Base-by-base conservation (phyloP, 495 filamentous ascomycete species). In the Cryomyces minteri region DNA sequence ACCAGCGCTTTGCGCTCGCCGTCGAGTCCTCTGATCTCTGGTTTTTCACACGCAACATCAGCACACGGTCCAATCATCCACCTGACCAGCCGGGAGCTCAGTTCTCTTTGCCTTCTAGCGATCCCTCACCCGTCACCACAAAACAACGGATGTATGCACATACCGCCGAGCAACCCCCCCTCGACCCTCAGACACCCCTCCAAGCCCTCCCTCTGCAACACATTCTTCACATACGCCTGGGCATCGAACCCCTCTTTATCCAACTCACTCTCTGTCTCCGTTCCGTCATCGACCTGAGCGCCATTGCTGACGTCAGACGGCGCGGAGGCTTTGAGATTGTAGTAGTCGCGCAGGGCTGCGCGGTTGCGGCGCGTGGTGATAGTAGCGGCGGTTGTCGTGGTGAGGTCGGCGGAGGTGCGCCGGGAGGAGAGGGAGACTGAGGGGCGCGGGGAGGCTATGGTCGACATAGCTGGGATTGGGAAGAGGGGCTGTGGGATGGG, bases 1-100 rank as follows among this genome's bases (percentile, higher is more conserved):
- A 98, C 90, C 37, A 98, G 67, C 25, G 90, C 87, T 62, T 98
- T 98, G 55, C 84, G 77, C 67, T 98, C 90, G 18, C 88, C 88
- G 56, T 96, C 90, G 12, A 96, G 69, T 2, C 82, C 83, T 25
- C 86, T 70, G 33, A 94, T 90, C 59, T 96, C 90, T 52, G 67
- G 62, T 25, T 25, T 25, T 25, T 2, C 18, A 25, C 2, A 25
- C 18, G 18, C 18, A 25, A 25, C 18, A 25, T 25, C 18, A 25
- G 18, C 18, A 25, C 18, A 25, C 18, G 18, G 18, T 5, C 7
- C 39, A 33, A 25, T 14, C 8, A n/a, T 6, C 14, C n/a, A 34
- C 25, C 46, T 31, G 43, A n/a, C 44, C 25, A 28, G 11, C 18
- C 25, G 5, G 31, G 25, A 14, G 12, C 11, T 18, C 28, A 18